Base-by-base conservation (phyloP, 176 grass and related monocot genomes). In the Hsuehochloa calcarea region DNA sequence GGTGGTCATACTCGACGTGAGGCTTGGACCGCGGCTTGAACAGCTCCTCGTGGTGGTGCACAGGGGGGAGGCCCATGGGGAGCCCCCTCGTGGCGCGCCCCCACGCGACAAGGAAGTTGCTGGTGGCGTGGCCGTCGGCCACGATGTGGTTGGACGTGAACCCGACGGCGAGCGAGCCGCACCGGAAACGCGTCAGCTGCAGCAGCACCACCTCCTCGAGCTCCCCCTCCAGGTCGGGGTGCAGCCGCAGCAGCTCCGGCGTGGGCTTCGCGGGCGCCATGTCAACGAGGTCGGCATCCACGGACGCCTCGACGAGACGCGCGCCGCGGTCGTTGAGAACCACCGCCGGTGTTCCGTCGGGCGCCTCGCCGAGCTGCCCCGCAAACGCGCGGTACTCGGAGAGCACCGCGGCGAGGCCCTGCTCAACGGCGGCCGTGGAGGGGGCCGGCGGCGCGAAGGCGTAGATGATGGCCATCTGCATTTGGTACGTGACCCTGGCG, bases 51-150 rank as follows among this genome's bases (percentile, higher is more conserved):
- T 67, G 85, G 80, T 87, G 74, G 65, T 78, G 56, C 75, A 88
- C 47, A 0, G 90, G 87, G 16, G 54, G 31, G 0, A 22, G 75
- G 8, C 80, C 79, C 10, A 80, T 23, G 5, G 66, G 46, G 26
- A 91, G 87, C 2, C 88, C 91, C 47, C 88, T 62, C 38, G 88
- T 85, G 43, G 88, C 88, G 12, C 59, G 91, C 0, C 88, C 93
- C 91, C 93, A 96, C n/a, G 88, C 90, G 1, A 93, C 84, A 6
- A 93, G 84, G 84, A 93, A 93, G 50, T 89, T 88, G 66, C 86
- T 87, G 13, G 80, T 83, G 77, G 86, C 93, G 58, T 89, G 83
- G 47, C 91, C 93, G 29, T 93, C 93, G 65, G 75, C 91, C 10
- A 68, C 83, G 45, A 77, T 77, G 89, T 89, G 92, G 86, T 93